Percentiles rank a stretch among this genome's conserved stretches.
Evolutionary conservation across 2,329 filamentous ascomycete species (phyloP).

Genomic region (Colletotrichum noveboracense): DNA sequence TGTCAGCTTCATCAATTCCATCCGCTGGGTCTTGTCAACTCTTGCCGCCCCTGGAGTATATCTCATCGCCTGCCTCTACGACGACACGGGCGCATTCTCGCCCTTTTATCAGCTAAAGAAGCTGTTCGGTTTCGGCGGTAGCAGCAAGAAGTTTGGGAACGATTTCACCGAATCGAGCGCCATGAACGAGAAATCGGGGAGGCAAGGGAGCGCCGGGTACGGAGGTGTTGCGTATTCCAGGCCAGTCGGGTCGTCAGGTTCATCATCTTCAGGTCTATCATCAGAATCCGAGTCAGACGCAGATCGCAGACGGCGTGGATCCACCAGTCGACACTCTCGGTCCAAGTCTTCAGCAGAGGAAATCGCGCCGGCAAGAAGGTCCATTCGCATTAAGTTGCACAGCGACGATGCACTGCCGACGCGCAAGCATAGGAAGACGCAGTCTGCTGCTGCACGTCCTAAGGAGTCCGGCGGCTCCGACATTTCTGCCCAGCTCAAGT

Average conservation of each 20-base stretch:
- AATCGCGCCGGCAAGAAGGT: conserved; percentile 71
- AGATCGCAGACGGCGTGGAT: conserved; percentile 35
- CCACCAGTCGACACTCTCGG: conserved; percentile 57
- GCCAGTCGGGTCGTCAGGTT: conserved; percentile 44
- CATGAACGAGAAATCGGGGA: conserved; percentile 33
- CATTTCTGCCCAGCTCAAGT: conserved; percentile 85
- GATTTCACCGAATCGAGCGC: conserved; percentile 32
- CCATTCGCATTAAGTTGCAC: conserved; percentile 89
- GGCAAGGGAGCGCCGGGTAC: conserved; percentile 18
- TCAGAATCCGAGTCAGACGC: conserved; percentile 75
- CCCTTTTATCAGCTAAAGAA: conserved; percentile 75
- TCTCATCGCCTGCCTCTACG: conserved; percentile 81
- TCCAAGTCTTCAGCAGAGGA: conserved; percentile 72
- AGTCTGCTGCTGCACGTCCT: conserved; percentile 51
- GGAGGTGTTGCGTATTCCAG: conserved; percentile 20
- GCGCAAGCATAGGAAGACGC: conserved; percentile 71
- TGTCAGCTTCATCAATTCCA: conserved; percentile 73
- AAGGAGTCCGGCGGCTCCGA: conserved; percentile 48
- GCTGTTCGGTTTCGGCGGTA: conserved; percentile 56
- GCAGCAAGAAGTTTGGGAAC: conserved; percentile 53
- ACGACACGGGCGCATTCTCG: conserved; percentile 79
- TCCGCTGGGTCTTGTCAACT: conserved; percentile 80
- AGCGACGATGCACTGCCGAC: conserved; percentile 78
- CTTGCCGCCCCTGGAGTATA: conserved; percentile 83
- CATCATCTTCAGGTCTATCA: conserved; percentile 68